Evolutionary conservation across 2,329 filamentous ascomycete genomes (phyloP), one percentile per base, ranked within the genome.

Genomic region (Fusarium aywerte): DNA sequence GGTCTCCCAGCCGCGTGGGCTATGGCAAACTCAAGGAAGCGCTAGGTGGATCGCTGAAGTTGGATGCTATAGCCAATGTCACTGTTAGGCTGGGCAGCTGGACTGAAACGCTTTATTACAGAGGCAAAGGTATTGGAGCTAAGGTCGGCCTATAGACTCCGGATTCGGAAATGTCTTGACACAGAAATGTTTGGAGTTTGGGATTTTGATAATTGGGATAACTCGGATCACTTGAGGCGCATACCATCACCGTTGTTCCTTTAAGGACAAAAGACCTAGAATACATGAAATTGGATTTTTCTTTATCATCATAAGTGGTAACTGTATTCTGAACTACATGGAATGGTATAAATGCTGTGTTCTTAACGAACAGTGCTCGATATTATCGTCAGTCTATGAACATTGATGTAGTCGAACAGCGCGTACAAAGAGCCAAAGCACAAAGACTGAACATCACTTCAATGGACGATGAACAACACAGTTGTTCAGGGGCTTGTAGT

Each of bases 21-120:
- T 96, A 95, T 71, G 92, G 93, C 38, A 92, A 92, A 51, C 83
- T 98, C 15, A 87, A 83, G 71, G 88, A 89, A 70, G 95, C 95
- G 12, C 78, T 98, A 1, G 95, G 95, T 1, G 94, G 95, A 0
- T 84, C 83, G 23, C 78, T 98, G 69, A 91, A 91, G 77, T 79
- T 98, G 61, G 91, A 93, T 78, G 92, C 93, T 2, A 83, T 84
- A 70, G 96, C 94, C 2, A 83, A 89, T 39, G 91, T 97, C 2
- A 89, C 88, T 1, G 82, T 98, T 7, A 84, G 87, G 69, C 80
- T 98, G 57, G 92, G 91, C 10, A 80, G 86, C 72, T 98, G 92
- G 89, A 85, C 83, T 50, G 89, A 96, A 77, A 83, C 80, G 23
- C 78, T 98, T 15, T 88, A 89, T 82, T 94, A 92, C 73, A 79